These are phyloP conservation scores for Leucosporidium creatinivorum DNA, from an alignment of 768 basidiomycete genomes.

Conservation along the genomic window DNA sequence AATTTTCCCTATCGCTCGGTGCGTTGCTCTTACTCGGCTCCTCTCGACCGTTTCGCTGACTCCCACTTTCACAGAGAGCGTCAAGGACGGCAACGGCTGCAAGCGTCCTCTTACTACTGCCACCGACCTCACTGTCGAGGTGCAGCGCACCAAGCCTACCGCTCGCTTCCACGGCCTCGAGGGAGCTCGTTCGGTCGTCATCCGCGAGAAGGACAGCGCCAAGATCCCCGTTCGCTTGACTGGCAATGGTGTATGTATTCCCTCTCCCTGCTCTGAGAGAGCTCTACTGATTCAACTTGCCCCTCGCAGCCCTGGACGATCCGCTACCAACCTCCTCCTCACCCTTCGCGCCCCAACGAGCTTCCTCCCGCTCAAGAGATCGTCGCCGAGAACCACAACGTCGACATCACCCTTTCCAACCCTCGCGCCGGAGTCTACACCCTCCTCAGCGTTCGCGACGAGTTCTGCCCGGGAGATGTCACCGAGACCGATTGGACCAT, in stretches of 20 bases:
- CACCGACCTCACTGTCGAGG: constrained; percentile 74
- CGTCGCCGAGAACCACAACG: constrained; percentile 14
- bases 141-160: constrained; percentile 78
- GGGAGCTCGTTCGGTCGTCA: constrained; percentile 52
- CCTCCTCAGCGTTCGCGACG: constrained; percentile 60
- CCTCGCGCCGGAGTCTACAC: constrained; percentile 35
- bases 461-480: constrained; percentile 74
- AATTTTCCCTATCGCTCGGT: constrained; percentile 35
- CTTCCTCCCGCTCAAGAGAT: neutral
- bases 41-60: neutral
- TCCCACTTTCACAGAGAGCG: constrained; percentile 51
- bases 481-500: constrained; percentile 58
- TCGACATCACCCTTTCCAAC: constrained; percentile 12
- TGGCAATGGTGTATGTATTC: constrained; percentile 68
- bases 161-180: constrained; percentile 55
- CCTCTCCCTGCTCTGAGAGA: neutral
- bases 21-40: neutral
- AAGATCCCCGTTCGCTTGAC: constrained; percentile 75
- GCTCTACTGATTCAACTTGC: neutral
- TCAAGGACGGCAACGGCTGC: constrained; percentile 84
- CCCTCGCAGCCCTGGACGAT: constrained; percentile 72
- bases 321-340: constrained; percentile 52
- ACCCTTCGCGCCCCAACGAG: neutral
- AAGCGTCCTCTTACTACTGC: constrained; percentile 59
- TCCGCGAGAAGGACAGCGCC: constrained; percentile 66